Evolutionary conservation across 2,329 filamentous ascomycete genomes (phyloP).

Genomic region (Botrytis cinerea): DNA sequence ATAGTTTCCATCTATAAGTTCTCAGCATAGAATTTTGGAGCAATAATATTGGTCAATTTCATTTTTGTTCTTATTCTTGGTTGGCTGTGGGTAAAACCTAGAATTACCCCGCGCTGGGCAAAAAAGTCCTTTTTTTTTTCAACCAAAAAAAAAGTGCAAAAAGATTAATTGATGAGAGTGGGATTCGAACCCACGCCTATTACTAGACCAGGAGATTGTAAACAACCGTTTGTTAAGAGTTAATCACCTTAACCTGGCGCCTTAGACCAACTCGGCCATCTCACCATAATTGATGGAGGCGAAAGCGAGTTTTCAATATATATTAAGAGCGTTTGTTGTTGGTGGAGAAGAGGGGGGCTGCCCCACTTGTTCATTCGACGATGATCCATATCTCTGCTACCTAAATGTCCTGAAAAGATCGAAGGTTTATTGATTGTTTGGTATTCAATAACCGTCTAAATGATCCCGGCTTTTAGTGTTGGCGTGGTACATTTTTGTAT

Average conservation of each 20-base stretch:
- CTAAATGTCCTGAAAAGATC: not conserved
- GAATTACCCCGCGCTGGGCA: not conserved
- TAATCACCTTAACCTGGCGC: conserved; percentile 12
- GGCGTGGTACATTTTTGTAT: not conserved
- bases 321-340: accelerated
- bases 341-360: not conserved
- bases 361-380: not conserved
- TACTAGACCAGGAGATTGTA: conserved; percentile 11
- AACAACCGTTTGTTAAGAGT: not conserved
- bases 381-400: not conserved
- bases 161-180: not conserved
- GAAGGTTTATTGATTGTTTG: not conserved
- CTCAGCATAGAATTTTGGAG: not conserved
- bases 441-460: not conserved
- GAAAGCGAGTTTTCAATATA: accelerated
- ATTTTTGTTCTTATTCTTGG: not conserved
- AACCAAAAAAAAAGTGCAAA: not conserved
- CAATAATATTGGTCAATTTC: not conserved
- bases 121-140: not conserved
- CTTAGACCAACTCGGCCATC: conserved; percentile 18
- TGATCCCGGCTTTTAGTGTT: not conserved
- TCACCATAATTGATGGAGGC: not conserved
- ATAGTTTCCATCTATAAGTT: not conserved
- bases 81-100: not conserved
- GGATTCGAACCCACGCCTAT: conserved; percentile 17